Base-by-base conservation (phyloP, 2,329 filamentous ascomycete genomes). In the Trichoderma endophyticum region DNA sequence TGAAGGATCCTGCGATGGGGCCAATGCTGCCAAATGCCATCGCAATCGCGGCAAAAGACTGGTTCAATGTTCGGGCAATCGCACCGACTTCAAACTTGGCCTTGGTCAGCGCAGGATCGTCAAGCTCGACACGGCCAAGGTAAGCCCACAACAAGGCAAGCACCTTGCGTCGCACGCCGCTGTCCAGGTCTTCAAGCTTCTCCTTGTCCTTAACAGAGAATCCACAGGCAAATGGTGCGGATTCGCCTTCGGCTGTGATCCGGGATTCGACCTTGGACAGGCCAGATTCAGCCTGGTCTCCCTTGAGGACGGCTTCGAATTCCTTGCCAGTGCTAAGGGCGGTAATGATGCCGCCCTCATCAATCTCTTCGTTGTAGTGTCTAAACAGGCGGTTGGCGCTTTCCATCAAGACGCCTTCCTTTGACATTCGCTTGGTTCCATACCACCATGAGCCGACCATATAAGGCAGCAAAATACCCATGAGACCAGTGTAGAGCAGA, bases 381-480 rank as follows among this genome's bases (percentile, higher is more conserved):
- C 91, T 92, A 88, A 99, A 98, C 72, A 99, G 88, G 75, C 94
- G 95, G 81, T 97, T 97, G 76, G 97, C 95, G 82, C 93, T 98
- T 80, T 96, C 93, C 80, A 98, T 92, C 70, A 97, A 86, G 30
- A 98, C 92, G 76, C 93, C 94, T 82, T 99, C 97, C 84, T 95
- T 97, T 48, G 96, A 98, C 82, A 93, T 90, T 77, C 91, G 90
- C 82, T 97, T 95, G 39, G 94, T 97, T 73, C 97, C 96, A 80
- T 99, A 99, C 96, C 96, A 99, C 96, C 96, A 99, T 72, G 92
- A 94, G 62, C 96, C 96, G 71, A 99, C 95, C 62, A 96, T 86
- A 81, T 97, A 99, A 3, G 96, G 96, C 67, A 99, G 86, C 73
- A 98, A 85, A 73, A 98, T 93, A 70, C 95, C 96, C 66, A 99